Percentiles rank a stretch among this genome's conserved stretches.
Evolutionary conservation across 345 rosid genomes (phyloP).

Genomic region (Pistacia integerrima): DNA sequence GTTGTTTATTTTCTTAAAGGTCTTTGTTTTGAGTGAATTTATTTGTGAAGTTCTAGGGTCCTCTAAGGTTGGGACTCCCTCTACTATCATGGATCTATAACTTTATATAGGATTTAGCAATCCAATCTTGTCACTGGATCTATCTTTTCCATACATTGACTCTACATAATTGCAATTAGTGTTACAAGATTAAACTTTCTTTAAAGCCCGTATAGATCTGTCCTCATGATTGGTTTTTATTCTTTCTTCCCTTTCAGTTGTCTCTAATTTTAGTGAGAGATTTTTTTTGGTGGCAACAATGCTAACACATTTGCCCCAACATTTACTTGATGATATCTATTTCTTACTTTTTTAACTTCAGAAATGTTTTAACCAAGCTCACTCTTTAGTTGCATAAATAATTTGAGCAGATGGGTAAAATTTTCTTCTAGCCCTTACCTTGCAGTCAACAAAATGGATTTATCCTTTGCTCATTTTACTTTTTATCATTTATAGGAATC

Average conservation of each 20-base stretch:
- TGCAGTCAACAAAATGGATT: not conserved
- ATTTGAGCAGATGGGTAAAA: not conserved
- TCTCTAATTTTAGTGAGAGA: too few species aligned
- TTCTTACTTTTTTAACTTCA: not conserved
- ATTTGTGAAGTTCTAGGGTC: not conserved
- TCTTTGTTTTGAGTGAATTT: not conserved
- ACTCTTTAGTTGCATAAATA: not conserved
- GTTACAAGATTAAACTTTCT: too few species aligned
- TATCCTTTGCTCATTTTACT: not conserved
- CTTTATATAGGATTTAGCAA: too few species aligned
- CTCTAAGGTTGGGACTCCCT: not conserved
- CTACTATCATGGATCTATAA: not conserved
- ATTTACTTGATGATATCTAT: not conserved
- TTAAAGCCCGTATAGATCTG: not conserved
- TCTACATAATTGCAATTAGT: too few species aligned
- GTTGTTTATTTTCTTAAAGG: conserved; percentile 7
- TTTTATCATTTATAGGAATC: not conserved
- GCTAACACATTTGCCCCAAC: not conserved
- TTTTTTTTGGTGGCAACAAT: not conserved
- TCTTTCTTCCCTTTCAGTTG: not conserved
- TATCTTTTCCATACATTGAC: not conserved
- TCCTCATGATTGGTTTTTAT: not conserved
- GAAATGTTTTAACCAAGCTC: not conserved
- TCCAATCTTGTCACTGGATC: not conserved
- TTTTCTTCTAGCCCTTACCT: not conserved